Evolutionary conservation across 257 asterid species (phyloP).

Genomic region (Hygrophila difformis): DNA sequence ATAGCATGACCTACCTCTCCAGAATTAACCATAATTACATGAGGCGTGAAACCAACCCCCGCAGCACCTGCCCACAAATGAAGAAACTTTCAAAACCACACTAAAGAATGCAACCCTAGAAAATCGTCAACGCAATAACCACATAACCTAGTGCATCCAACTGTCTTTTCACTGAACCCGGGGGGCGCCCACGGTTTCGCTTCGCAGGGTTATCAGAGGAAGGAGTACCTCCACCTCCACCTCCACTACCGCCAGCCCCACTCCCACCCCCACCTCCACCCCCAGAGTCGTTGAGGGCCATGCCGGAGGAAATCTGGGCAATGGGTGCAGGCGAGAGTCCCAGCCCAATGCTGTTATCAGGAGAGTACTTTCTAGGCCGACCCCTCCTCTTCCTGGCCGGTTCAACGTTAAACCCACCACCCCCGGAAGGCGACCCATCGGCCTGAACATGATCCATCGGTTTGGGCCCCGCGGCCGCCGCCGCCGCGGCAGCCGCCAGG

Average conservation of each 20-base stretch:
- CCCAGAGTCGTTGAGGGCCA: conserved; percentile 25
- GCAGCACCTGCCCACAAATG: conserved; percentile 30
- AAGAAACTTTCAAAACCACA: conserved; percentile 5
- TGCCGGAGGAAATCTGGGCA: conserved; percentile 32
- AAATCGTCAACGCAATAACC: not conserved
- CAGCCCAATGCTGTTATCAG: conserved; percentile 66
- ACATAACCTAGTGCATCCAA: conserved; percentile 36
- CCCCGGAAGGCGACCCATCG: conserved; percentile 39
- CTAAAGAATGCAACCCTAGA: not conserved
- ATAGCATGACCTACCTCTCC: no score
- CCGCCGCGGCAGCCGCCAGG: conserved; percentile 19
- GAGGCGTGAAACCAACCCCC: conserved; percentile 44
- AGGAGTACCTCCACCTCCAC: conserved; percentile 24
- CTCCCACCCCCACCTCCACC: conserved; percentile 21
- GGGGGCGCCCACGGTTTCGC: conserved; percentile 40
- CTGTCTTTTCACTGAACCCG: conserved; percentile 34
- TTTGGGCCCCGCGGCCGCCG: conserved; percentile 14
- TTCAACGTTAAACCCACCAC: conserved; percentile 43
- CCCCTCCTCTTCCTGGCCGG: conserved; percentile 71
- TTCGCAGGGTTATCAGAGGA: conserved; percentile 24
- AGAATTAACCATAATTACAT: conserved; percentile 31
- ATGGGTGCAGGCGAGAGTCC: conserved; percentile 63
- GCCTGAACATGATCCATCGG: conserved; percentile 37
- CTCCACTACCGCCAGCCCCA: conserved; percentile 21
- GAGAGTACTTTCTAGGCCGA: conserved; percentile 82